Evolutionary conservation across 2,329 filamentous ascomycete genomes (phyloP).

Genomic region (Davidsoniella australis): DNA sequence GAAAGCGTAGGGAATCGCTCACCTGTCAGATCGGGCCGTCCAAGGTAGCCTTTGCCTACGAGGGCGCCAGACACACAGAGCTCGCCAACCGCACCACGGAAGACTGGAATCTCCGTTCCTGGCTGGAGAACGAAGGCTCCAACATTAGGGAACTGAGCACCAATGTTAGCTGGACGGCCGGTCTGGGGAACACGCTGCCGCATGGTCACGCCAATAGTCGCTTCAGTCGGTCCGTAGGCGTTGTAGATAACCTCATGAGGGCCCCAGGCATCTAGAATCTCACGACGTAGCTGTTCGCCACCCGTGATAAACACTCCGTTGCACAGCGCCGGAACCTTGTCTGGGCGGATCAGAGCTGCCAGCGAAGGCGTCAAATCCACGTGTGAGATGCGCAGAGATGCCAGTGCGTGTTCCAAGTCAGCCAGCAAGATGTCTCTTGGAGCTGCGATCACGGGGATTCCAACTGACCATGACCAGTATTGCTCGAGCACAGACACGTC

Average conservation of each 20-base stretch:
- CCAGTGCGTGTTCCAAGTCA: conserved; percentile 59
- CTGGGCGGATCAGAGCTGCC: conserved; percentile 58
- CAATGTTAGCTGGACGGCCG: conserved; percentile 77
- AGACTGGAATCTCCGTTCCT: conserved; percentile 50
- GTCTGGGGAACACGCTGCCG: conserved; percentile 62
- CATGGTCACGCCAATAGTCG: conserved; percentile 85
- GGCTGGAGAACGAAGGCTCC: conserved; percentile 63
- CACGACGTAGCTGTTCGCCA: conserved; percentile 73
- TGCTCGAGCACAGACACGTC: conserved; percentile 88
- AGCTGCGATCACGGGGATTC: conserved; percentile 67
- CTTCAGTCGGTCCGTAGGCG: conserved; percentile 81
- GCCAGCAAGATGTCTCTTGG: conserved; percentile 74
- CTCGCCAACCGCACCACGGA: conserved; percentile 68
- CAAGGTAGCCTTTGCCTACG: conserved; percentile 79
- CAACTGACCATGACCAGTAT: conserved; percentile 89
- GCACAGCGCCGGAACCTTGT: conserved; percentile 64
- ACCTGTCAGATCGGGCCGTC: conserved; percentile 56
- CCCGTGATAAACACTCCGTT: conserved; percentile 85
- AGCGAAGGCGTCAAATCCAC: conserved; percentile 84
- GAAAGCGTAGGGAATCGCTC: conserved; percentile 57
- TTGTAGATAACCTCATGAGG: conserved; percentile 71
- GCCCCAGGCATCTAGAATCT: conserved; percentile 78
- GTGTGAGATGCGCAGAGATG: conserved; percentile 60
- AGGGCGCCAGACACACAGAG: conserved; percentile 75
- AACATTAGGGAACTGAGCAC: conserved; percentile 72